Evolutionary conservation across 129 eudicot species (phyloP), one percentile per base, ranked within the genome.

Genomic region (Arctium lappa): DNA sequence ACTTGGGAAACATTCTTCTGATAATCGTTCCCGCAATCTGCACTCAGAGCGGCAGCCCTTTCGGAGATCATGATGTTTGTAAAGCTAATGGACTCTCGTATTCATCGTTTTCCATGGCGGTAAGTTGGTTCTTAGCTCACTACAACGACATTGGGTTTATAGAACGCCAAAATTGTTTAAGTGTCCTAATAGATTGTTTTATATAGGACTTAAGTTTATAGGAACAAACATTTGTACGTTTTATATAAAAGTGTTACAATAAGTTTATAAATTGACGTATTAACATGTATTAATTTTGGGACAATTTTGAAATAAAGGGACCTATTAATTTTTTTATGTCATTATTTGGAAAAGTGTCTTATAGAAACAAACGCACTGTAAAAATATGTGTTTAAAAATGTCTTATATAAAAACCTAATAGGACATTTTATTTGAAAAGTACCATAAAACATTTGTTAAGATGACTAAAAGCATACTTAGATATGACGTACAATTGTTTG

Each of bases 31-130:
- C 99, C 1, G 99, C 97, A 50, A 90, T 93, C 15, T 96, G 99
- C 73, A 76, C 80, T 0, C 94, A 96, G 80, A 81, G 85, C 18
- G 99, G 99, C 30, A 96, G 90, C 81, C 99, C 99, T 34, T 96
- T 96, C 74, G 98, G 97, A n/a, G 90, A 91, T 87, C 92, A 88
- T 72, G 34, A 34, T 1, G 75, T 66, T 56, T 96, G 99, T 77
- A 22, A 90, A 65, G 46, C 89, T 11, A 76, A 82, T 40, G 99
- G 97, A 29, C 94, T 96, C 85, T 96, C 99, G 0, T 96, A 96
- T 77, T 83, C 91, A 16, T 93, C 98, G 42, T 90, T 96, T 89
- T 95, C 97, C 72, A 95, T 95, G 99, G 97, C 97, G 74, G 99
- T 94, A 88, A 81, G 88, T 1, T 42, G 8, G 1, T 46, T 56